These are phyloP conservation scores for Saccharomycopsis sp. DNA, from an alignment of 805 yeast species.

Conservation along the genomic window DNA sequence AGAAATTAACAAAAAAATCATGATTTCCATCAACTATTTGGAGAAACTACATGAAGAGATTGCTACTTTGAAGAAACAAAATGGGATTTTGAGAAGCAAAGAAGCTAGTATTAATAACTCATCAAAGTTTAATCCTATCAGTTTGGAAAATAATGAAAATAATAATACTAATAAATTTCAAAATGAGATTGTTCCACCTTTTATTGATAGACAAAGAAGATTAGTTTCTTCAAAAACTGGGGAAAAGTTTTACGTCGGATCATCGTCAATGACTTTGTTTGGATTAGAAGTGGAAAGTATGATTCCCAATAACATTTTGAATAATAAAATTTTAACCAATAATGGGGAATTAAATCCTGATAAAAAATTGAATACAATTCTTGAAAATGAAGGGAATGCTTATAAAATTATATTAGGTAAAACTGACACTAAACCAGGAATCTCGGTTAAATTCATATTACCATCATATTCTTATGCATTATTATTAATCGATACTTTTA, in stretches of 20 bases:
- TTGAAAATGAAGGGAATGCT: conserved; percentile 71
- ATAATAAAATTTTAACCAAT: neutral
- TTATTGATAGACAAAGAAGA: conserved; percentile 61
- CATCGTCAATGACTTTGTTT: conserved; percentile 74
- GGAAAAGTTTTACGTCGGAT: conserved; percentile 65
- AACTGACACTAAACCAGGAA: conserved; percentile 56
- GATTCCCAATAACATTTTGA: conserved; percentile 28
- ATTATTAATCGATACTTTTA: conserved; percentile 63
- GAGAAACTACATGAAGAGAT: conserved; percentile 60
- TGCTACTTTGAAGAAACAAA: conserved; percentile 53
- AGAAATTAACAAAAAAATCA: conserved; percentile 63
- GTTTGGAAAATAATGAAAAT: neutral
- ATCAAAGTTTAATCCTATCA: neutral
- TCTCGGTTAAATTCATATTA: conserved; percentile 57
- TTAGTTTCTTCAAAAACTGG: conserved; percentile 68
- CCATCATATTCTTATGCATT: conserved; percentile 73
- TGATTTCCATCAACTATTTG: conserved; percentile 61
- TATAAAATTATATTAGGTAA: conserved; percentile 59
- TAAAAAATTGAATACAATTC: conserved; percentile 35
- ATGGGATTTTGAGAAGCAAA: conserved; percentile 41
- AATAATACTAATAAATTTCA: conserved; percentile 11
- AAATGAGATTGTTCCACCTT: conserved; percentile 56
- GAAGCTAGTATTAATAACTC: conserved; percentile 24
- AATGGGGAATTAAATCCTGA: conserved; percentile 19
- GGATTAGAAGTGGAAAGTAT: conserved; percentile 67